Evolutionary conservation across 345 rosid genomes (phyloP), one percentile per base, ranked within the genome.

Genomic region (Pugionium cornutum): DNA sequence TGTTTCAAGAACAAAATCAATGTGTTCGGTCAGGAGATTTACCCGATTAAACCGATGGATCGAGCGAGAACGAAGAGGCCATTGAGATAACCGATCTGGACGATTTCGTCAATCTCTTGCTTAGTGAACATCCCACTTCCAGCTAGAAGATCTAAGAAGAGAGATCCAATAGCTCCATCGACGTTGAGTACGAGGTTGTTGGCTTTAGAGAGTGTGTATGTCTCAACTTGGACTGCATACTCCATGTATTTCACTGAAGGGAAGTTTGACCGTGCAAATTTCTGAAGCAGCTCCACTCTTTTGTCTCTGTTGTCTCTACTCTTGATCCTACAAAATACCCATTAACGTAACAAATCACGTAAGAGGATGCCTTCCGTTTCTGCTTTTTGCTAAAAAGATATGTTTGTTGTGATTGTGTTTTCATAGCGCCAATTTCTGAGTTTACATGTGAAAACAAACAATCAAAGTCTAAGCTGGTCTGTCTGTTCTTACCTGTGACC

Each of bases 51-150:
- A 78, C 91, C 96, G 56, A 90, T 86, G 78, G 96, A 86, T 34
- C 95, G 89, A n/a, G 99, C 89, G 67, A 92, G 73, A 60, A 92
- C 92, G 9, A 92, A 88, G 62, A 92, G 96, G n/a, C 96, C 97
- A 52, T 92, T 92, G 53, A 90, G 84, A 71, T 85, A 90, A 10
- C 97, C 92, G 2, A 88, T 89, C 78, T 79, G 90, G 8, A 92
- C 86, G 4, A 89, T 88, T 74, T 89, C 98, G 33, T 89, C 98
- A 1, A 92, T 83, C 82, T 92, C 98, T 79, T 67, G 96, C 80
- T 92, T 88, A 75, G 77, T 82, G 80, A 92, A 92, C 96, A 92
- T 86, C 54, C 96, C 92, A 56, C 92, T 86, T 43, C 92, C 96
- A 8, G 95, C 89, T 26, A 89, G 95, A 75, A 92, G 98, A 74